Conservation (phyloP, 768 basidiomycete species). For the Naganishia vaughanmartiniae region DNA sequence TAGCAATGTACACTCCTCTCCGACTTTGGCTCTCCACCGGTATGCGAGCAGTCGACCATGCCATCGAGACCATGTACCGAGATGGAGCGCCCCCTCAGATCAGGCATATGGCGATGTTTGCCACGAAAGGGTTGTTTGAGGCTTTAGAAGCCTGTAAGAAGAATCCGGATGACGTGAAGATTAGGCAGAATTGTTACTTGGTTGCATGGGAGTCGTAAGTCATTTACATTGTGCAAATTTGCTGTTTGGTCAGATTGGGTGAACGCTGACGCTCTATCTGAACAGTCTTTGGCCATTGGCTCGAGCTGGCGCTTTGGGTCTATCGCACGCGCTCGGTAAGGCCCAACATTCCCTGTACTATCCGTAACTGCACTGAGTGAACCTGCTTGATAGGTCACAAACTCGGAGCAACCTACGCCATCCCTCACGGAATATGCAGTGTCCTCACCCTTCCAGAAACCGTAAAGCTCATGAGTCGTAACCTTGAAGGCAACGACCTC, state of each 20-base stretch:
- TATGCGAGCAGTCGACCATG: slow-evolving; percentile 73
- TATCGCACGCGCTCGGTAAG: slow-evolving; percentile 72
- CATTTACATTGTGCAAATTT: neutral
- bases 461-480: slow-evolving; percentile 29
- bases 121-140: slow-evolving; percentile 69
- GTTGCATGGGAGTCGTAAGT: slow-evolving; percentile 71
- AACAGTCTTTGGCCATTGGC: slow-evolving; percentile 49
- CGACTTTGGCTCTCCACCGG: slow-evolving; percentile 78
- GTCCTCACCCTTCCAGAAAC: slow-evolving; percentile 36
- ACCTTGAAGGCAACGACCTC: slow-evolving; percentile 17
- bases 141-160: slow-evolving; percentile 68
- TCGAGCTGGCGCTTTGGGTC: slow-evolving; percentile 57
- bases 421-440: slow-evolving; percentile 82
- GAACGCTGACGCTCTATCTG: neutral
- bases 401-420: slow-evolving; percentile 57
- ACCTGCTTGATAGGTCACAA: slow-evolving; percentile 24
- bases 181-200: slow-evolving; percentile 67
- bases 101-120: slow-evolving; percentile 65
- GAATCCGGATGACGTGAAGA: slow-evolving; percentile 60
- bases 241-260: no score
- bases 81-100: slow-evolving; percentile 60
- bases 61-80: slow-evolving; percentile 68
- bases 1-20: slow-evolving; percentile 71
- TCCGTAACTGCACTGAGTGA: neutral
- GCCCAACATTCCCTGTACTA: slow-evolving; percentile 44